Percentiles rank a stretch among this genome's conserved stretches.
Conservation (phyloP, 495 filamentous ascomycete genomes). For the Clavariopsis aquatica region DNA sequence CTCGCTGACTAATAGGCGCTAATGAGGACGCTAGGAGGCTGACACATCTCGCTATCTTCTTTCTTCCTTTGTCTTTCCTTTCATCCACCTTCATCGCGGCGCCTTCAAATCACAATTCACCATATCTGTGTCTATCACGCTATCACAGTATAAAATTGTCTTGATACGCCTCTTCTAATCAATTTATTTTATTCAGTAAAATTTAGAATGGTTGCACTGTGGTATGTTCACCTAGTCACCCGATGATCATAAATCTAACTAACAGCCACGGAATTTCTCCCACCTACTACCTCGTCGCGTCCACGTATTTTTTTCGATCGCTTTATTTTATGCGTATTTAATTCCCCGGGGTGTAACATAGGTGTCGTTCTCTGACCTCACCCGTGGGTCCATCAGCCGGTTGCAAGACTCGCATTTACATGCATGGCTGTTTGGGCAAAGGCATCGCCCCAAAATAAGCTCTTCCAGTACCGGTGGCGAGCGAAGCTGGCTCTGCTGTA, state of each 20-base stretch:
- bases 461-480: constrained; percentile 22
- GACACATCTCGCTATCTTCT: background rate
- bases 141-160: too few species aligned
- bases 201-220: background rate
- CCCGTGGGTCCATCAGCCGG: constrained; percentile 16
- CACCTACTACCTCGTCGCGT: background rate
- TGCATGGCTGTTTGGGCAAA: constrained; percentile 30
- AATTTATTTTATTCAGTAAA: background rate
- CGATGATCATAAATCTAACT: background rate
- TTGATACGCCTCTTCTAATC: background rate
- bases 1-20: background rate
- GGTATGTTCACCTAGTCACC: background rate
- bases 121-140: background rate
- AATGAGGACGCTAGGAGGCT: background rate
- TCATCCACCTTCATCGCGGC: background rate
- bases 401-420: background rate
- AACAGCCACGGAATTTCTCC: background rate
- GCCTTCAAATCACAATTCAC: background rate
- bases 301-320: background rate
- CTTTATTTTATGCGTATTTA: background rate
- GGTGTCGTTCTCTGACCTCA: constrained; percentile 17
- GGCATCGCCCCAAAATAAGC: constrained; percentile 33
- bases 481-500: constrained; percentile 1
- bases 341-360: constrained; percentile 2
- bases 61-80: background rate